Percentiles rank a stretch among this genome's conserved stretches.
phyloP scores from a whole-genome alignment of 2,329 filamentous ascomycete genomes.

The Raffaelea albimanens region DNA sequence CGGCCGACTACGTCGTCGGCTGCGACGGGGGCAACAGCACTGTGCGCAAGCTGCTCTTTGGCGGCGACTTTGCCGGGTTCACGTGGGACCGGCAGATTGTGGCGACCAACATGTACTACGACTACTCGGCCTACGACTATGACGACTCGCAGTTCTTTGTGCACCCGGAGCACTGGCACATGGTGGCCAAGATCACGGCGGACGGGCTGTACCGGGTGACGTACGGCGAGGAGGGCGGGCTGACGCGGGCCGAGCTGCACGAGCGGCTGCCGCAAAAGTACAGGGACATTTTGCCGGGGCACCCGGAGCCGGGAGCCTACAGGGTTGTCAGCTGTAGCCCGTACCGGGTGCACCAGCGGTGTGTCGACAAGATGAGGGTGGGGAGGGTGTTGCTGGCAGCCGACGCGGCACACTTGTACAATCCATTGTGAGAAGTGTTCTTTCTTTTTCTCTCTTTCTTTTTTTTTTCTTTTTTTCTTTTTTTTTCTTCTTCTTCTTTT shows the following conservation, averaged over 20 bases:
- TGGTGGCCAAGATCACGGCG: slow-evolving; percentile 48
- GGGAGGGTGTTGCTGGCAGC: slow-evolving; percentile 47
- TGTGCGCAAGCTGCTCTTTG: slow-evolving; percentile 37
- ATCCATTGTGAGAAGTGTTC: slow-evolving; percentile 38
- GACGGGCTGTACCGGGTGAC: slow-evolving; percentile 55
- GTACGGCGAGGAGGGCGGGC: slow-evolving; percentile 46
- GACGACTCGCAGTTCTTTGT: slow-evolving; percentile 51
- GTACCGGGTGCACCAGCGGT: slow-evolving; percentile 41
- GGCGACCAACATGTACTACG: slow-evolving; percentile 57
- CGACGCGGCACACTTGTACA: slow-evolving; percentile 51
- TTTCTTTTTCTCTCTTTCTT: too few species aligned
- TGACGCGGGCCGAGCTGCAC: slow-evolving; percentile 42
- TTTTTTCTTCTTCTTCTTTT: too few species aligned
- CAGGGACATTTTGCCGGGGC: slow-evolving; percentile 45
- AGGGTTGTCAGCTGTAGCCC: slow-evolving; percentile 46
- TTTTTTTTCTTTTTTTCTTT: too few species aligned
- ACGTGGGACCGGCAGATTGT: slow-evolving; percentile 52
- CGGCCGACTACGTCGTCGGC: slow-evolving; percentile 31
- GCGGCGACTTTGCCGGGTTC: slow-evolving; percentile 45
- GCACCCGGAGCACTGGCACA: slow-evolving; percentile 46
- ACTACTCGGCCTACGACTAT: slow-evolving; percentile 44
- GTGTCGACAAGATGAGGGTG: slow-evolving; percentile 31
- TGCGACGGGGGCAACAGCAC: slow-evolving; percentile 32
- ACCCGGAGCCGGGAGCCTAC: slow-evolving; percentile 48
- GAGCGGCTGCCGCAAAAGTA: slow-evolving; percentile 45